Base-by-base conservation (phyloP, 257 asterid species). In the Nicotiana sylvestris region DNA sequence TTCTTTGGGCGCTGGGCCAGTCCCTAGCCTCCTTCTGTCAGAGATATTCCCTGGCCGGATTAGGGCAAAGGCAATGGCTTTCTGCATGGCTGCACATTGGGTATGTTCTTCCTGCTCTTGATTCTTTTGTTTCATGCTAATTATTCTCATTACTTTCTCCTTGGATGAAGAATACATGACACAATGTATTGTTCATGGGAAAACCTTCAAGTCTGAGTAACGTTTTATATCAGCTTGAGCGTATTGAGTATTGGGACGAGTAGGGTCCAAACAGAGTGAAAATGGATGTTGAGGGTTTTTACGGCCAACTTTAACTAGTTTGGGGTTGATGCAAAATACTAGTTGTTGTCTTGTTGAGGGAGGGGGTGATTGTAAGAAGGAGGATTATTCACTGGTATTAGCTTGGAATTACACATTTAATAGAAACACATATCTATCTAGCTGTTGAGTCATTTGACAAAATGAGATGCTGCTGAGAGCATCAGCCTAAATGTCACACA, bases 1-100 rank as follows among this genome's bases (percentile, higher is more conserved):
- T 88, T 74, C 99, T 43, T 81, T 95, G 82, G 99, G 99, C 29
- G 99, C 97, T 81, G 99, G 99, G 7, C 98, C 98, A 13, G 95
- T 95, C 30, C 99, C 99, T 6, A 83, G 95, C 68, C 98, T 95
- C 77, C 95, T 95, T 72, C 90, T 95, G 58, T 93, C 99, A 5
- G 99, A 95, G 91, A 92, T 95, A 85, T 88, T 95, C 69, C 97
- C 99, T 4, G 87, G 93, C 86, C 89, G 97, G 70, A 95, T 95
- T 80, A 91, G 98, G 85, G 98, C 97, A 27, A 93, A 90, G 87
- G 99, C 99, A 74, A 95, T 93, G 98, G 99, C 99, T 81, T 49
- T 92, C 81, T 92, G 99, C 93, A 91, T 92, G 98, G 89, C 95
- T 82, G 94, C 93, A 57, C 98, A 95, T 89, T 95, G 98, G 98